Percentiles rank a stretch among this genome's conserved stretches.
These are phyloP conservation scores for Fusarium denticulatum DNA, from an alignment of 2,329 filamentous ascomycete species.

Conservation along the genomic window DNA sequence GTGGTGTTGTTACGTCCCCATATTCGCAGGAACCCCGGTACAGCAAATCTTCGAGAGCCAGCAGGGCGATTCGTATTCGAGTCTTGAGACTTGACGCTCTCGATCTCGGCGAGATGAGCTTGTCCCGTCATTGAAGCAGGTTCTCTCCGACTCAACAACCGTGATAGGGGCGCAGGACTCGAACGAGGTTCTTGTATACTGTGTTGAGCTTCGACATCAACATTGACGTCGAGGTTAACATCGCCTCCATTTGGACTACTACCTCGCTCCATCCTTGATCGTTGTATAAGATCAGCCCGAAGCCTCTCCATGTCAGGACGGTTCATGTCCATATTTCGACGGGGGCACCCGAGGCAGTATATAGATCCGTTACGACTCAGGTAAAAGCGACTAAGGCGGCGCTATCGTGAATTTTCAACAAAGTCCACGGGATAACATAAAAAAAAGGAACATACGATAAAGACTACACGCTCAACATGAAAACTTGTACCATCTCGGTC, in stretches of 20 bases:
- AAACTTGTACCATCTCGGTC: conserved; percentile 25
- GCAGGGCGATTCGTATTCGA: conserved; percentile 49
- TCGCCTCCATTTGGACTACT: conserved; percentile 18
- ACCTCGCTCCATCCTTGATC: conserved; percentile 44
- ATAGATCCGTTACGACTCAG: conserved; percentile 25
- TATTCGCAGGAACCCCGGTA: conserved; percentile 24
- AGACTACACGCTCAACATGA: conserved; percentile 16
- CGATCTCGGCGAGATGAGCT: conserved; percentile 41
- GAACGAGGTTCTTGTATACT: conserved; percentile 8
- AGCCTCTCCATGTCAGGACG: conserved; percentile 46
- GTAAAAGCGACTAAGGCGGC: conserved; percentile 23
- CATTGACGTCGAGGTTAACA: conserved; percentile 11
- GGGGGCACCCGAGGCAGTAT: conserved; percentile 3
- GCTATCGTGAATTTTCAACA: conserved; percentile 28
- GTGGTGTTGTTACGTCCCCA: conserved; percentile 13
- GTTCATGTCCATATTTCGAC: conserved; percentile 35
- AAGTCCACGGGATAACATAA: neutral
- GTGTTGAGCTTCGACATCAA: conserved; percentile 26
- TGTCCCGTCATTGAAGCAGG: conserved; percentile 23
- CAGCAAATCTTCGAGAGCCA: conserved; percentile 13
- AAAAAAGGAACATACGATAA: conserved; percentile 16
- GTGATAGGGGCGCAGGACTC: conserved; percentile 24
- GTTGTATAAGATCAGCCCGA: conserved; percentile 46
- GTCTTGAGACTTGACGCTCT: conserved; percentile 60
- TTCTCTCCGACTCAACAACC: conserved; percentile 32